Conservation (phyloP, 805 yeast species). For the Torulaspora maleeae region DNA sequence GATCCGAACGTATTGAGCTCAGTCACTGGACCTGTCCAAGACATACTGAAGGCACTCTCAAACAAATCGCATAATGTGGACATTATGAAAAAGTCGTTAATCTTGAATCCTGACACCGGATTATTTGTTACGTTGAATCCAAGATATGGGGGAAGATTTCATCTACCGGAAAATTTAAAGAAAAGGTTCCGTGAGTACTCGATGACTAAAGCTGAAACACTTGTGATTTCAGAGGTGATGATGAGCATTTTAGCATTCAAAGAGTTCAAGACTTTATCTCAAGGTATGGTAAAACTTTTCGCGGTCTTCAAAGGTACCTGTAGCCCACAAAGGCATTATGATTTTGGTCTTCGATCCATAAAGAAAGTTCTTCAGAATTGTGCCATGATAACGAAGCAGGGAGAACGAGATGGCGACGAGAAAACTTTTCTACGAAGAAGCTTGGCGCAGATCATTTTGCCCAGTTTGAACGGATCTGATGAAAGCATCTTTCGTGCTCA, state of each 20-base stretch:
- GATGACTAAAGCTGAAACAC: slow-evolving; percentile 67
- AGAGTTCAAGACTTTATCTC: slow-evolving; percentile 43
- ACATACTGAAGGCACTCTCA: slow-evolving; percentile 54
- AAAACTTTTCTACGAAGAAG: slow-evolving; percentile 44
- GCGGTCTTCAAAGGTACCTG: slow-evolving; percentile 37
- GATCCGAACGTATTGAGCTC: slow-evolving; percentile 72
- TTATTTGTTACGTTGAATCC: slow-evolving; percentile 91
- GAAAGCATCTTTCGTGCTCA: slow-evolving; percentile 36
- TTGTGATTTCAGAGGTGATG: slow-evolving; percentile 64
- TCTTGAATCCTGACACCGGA: slow-evolving; percentile 51
- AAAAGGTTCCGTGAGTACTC: slow-evolving; percentile 72
- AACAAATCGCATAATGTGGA: slow-evolving; percentile 27
- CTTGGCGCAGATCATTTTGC: slow-evolving; percentile 57
- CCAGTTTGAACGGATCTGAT: slow-evolving; percentile 60
- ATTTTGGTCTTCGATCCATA: slow-evolving; percentile 82
- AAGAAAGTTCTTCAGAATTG: slow-evolving; percentile 62
- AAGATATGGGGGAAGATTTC: slow-evolving; percentile 74
- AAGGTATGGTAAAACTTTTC: slow-evolving; percentile 52
- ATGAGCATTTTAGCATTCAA: slow-evolving; percentile 67
- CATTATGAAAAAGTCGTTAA: slow-evolving; percentile 41
- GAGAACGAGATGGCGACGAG: slow-evolving; percentile 4
- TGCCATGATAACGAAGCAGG: slow-evolving; percentile 42
- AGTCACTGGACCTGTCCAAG: slow-evolving; percentile 73
- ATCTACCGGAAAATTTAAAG: slow-evolving; percentile 79
- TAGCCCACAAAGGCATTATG: slow-evolving; percentile 69